Evolutionary conservation across 441 rosid species (phyloP).

Genomic region (Adansonia rubrostipa): DNA sequence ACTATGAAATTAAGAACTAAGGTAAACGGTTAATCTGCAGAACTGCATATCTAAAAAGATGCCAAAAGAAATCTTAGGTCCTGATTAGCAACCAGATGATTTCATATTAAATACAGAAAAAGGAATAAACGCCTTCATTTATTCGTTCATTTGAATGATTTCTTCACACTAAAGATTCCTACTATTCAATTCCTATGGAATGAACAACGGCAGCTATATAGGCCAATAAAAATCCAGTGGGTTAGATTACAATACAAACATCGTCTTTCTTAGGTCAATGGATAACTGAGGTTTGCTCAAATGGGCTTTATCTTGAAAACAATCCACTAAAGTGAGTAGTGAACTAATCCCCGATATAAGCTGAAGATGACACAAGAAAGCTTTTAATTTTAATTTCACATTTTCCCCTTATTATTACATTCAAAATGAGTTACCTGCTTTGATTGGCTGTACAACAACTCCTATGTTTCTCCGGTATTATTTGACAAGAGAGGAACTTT

Average conservation of each 20-base stretch:
- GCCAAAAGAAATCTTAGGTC: background rate
- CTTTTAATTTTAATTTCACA: background rate
- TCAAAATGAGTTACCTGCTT: slow-evolving; percentile 1
- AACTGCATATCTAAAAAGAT: background rate
- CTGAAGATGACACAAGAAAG: slow-evolving; percentile 9
- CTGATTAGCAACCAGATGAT: background rate
- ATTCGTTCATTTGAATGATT: background rate
- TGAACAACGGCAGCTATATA: background rate
- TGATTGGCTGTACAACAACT: slow-evolving; percentile 12
- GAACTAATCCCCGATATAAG: background rate
- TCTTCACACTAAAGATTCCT: background rate
- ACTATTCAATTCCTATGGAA: background rate
- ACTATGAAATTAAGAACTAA: background rate
- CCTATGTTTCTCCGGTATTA: slow-evolving; percentile 36
- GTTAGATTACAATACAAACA: background rate
- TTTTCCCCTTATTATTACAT: background rate
- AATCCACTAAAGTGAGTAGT: background rate
- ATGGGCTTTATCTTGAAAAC: background rate
- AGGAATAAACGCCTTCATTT: background rate
- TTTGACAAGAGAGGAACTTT: slow-evolving; percentile 44
- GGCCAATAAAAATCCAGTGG: background rate
- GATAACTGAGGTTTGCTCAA: background rate
- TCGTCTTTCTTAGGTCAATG: background rate
- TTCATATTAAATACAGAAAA: background rate
- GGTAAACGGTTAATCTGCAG: background rate